Evolutionary conservation across 2,329 filamentous ascomycete genomes (phyloP), one percentile per base, ranked within the genome.

Genomic region (Ascochyta rabiei): DNA sequence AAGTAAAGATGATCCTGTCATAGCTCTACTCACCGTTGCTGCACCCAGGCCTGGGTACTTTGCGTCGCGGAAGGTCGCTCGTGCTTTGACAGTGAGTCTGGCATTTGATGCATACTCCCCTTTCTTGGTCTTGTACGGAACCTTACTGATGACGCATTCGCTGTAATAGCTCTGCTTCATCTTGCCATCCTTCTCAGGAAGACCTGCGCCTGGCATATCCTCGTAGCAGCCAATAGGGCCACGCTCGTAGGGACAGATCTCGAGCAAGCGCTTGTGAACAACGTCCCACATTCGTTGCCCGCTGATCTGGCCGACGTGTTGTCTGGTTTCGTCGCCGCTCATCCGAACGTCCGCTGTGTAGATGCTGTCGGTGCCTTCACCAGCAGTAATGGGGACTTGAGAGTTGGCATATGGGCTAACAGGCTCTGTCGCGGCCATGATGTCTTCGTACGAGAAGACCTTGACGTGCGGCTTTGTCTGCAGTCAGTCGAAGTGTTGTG

Each of bases 301-400:
- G 3, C 18, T 12, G 1, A 59, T 4, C 8, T 55, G 45, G 16
- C 12, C 56, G 4, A 56, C 41, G 37, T 59, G 39, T n/a, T 53
- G 52, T 24, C 23, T 38, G 23, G 16, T 34, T 4, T 40, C 41
- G 3, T 35, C 16, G 7, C 15, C 34, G 8, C 47, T 43, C 39
- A 56, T 52, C 3, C 39, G 51, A 10, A 54, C 31, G 13, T 44
- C 38, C 2, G 34, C 8, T 4, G 33, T 28, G 26, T 48, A 23
- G 3, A 10, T 42, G 5, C 23, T 26, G 2, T 26, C 13, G 5
- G 31, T 18, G 2, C 6, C 16, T 13, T 6, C 28, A 3, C 13
- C 18, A 9, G 19, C 39, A 34, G 18, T 21, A 5, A 21, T 13
- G 8, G 26, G 21, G 10, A n/a, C 16, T 4, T 18, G 3, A 13